Evolutionary conservation across 2,329 filamentous ascomycete species (phyloP).

Genomic region (Elsinoe batatas): DNA sequence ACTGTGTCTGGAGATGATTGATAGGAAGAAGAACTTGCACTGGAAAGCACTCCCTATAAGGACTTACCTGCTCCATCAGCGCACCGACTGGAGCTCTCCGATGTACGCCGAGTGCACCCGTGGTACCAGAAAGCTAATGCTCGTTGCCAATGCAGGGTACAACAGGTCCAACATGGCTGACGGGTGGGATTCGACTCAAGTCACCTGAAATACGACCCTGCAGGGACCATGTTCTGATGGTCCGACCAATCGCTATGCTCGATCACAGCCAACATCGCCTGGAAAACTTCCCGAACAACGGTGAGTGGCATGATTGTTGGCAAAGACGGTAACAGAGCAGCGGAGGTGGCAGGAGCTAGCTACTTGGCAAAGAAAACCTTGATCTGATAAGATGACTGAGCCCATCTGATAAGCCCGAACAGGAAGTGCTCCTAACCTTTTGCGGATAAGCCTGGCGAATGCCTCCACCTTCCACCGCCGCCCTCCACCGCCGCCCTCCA

Average conservation of each 20-base stretch:
- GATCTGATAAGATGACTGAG: conserved; percentile 4
- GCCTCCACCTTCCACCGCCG: not conserved
- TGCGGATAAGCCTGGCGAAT: not conserved
- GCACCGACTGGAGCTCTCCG: not conserved
- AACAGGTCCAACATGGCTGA: not conserved
- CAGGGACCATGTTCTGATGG: not conserved
- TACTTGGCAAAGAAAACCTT: not conserved
- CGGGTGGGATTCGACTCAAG: not conserved
- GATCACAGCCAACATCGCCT: not conserved
- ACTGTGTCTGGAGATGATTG: not conserved
- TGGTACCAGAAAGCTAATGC: not conserved
- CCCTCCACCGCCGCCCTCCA: not conserved
- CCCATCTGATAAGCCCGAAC: conserved; percentile 1
- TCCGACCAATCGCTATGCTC: not conserved
- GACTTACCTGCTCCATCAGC: not conserved
- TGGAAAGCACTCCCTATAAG: not conserved
- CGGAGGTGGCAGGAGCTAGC: not conserved
- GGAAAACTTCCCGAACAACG: not conserved
- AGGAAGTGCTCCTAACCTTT: not conserved
- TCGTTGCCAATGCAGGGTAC: not conserved
- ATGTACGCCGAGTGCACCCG: not conserved
- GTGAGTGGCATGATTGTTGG: not conserved
- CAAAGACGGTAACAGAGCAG: not conserved
- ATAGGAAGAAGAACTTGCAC: not conserved
- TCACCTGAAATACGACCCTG: not conserved